A percentile compares a stretch with the other conserved stretches of the same genome.
These are phyloP conservation scores for Salicornia ramosissima DNA, from an alignment of 148 eudicot species.

Conservation along the genomic window DNA sequence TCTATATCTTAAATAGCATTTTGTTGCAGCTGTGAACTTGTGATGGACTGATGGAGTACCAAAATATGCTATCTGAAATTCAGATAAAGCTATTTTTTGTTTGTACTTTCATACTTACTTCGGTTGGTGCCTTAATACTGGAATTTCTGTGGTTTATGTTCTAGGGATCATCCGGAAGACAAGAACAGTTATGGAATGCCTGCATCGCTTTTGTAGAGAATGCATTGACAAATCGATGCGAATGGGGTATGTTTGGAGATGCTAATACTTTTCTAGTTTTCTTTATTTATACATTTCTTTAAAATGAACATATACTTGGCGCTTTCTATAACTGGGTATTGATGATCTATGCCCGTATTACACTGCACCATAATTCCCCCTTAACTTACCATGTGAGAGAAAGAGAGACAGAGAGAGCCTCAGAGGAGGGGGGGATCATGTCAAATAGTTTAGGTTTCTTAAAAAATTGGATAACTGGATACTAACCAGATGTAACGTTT, in stretches of 20 bases:
- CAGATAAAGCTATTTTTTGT: slow-evolving; percentile 1
- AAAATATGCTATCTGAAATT: too few species aligned
- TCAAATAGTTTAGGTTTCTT: background rate
- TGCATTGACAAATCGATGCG: slow-evolving; percentile 99
- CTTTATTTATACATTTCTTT: background rate
- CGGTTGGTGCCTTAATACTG: background rate
- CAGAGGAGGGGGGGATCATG: background rate
- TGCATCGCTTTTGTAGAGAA: slow-evolving; percentile 97
- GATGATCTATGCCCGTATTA: too few species aligned
- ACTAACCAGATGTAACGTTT: slow-evolving; percentile 1
- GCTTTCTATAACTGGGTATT: too few species aligned
- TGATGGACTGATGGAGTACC: too few species aligned
- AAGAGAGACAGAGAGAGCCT: too few species aligned
- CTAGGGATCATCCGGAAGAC: slow-evolving; percentile 94
- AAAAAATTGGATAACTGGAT: background rate
- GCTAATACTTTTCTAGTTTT: slow-evolving; percentile 1
- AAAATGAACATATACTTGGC: too few species aligned
- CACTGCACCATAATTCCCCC: too few species aligned
- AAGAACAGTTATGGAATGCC: slow-evolving; percentile 94
- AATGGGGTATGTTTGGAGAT: slow-evolving; percentile 55
- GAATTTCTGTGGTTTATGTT: slow-evolving; percentile 12
- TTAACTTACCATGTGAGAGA: too few species aligned
- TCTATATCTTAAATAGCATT: too few species aligned
- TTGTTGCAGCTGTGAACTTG: background rate
- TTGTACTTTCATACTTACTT: background rate